Conservation (phyloP, 805 yeast genomes). For the Jamesozyma lodderae region DNA sequence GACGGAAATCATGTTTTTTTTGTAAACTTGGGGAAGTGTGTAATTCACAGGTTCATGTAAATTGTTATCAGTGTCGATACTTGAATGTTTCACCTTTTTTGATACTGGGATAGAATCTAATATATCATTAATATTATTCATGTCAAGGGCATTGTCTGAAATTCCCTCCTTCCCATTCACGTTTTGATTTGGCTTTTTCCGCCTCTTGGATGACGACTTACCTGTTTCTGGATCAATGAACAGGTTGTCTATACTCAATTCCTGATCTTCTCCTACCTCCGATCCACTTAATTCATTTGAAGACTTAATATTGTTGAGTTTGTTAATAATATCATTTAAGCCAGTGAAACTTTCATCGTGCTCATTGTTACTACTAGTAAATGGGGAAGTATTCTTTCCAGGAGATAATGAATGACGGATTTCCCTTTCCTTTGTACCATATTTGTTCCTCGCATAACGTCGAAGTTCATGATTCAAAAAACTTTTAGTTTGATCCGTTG, state of each 20-base stretch:
- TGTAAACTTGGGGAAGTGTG: conserved; percentile 22
- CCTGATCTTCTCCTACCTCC: not conserved
- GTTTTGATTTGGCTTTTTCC: not conserved
- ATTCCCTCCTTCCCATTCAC: conserved; percentile 8
- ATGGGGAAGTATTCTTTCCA: conserved; percentile 18
- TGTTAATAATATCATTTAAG: conserved; percentile 1
- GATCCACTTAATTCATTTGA: not conserved
- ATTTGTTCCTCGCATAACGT: conserved; percentile 20
- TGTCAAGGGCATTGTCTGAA: no score
- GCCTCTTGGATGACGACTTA: not conserved
- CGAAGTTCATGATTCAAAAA: conserved; percentile 13
- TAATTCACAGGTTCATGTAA: conserved; percentile 25
- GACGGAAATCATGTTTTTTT: conserved; percentile 11
- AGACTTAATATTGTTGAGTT: not conserved
- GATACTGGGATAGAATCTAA: conserved; percentile 15
- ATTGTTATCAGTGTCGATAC: conserved; percentile 5
- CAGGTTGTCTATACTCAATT: conserved; percentile 5
- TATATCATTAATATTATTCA: conserved; percentile 20
- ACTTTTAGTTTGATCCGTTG: not conserved
- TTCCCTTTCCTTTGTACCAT: conserved; percentile 11
- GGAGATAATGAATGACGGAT: conserved; percentile 21
- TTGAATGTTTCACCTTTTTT: conserved; percentile 3
- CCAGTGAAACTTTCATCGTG: conserved; percentile 2
- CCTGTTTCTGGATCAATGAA: conserved; percentile 5
- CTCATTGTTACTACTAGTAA: conserved; percentile 1